Base-by-base conservation (phyloP, 371 early-diverging fungal species). In the Choanephora cucurbitarum region DNA sequence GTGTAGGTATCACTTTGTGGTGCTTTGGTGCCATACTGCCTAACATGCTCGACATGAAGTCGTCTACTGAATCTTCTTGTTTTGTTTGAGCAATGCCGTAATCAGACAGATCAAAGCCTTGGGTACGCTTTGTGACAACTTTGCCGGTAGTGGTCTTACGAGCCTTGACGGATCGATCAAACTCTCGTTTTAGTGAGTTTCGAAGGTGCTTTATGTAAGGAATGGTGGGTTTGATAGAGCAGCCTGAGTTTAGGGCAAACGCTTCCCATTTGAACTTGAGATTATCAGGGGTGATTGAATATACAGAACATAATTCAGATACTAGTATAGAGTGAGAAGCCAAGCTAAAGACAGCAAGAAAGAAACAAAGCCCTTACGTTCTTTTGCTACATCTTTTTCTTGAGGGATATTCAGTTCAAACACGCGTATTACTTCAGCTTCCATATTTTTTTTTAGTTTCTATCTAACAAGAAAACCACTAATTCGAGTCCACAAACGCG, bases 251-350 rank as follows among this genome's bases (percentile, higher is more conserved):
- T 15, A 80, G 39, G 0, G 72, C 63, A 58, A 70, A 75, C 1
- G 77, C 75, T 55, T 81, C 75, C 81, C 79, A 81, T 65, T 79
- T 81, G 47, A 63, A 63, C 44, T 56, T 57, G 15, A 81, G 52
- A 23, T 65, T 62, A 41, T 73, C 53, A 13, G 75, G 57, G 23
- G 69, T 58, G 14, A 81, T 39, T 23, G 56, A 50, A 50, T 73
- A 81, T 10, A 73, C 24, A 21, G 62, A 60, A 46, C 79, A 75
- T 13, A 78, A 45, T 13, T 72, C 64, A 44, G 19, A 18, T 32
- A 52, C 52, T 52, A 31, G 17, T 3, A 3, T 1, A 23, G 9
- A 24, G 5, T n/a, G 31, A 33, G 23, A n/a, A n/a, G n/a, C n/a
- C n/a, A n/a, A n/a, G n/a, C n/a, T n/a, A n/a, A n/a, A n/a, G n/a